These are phyloP conservation scores for Dissophora ornata DNA, from an alignment of 192 early-diverging fungal species.

Conservation along the genomic window DNA sequence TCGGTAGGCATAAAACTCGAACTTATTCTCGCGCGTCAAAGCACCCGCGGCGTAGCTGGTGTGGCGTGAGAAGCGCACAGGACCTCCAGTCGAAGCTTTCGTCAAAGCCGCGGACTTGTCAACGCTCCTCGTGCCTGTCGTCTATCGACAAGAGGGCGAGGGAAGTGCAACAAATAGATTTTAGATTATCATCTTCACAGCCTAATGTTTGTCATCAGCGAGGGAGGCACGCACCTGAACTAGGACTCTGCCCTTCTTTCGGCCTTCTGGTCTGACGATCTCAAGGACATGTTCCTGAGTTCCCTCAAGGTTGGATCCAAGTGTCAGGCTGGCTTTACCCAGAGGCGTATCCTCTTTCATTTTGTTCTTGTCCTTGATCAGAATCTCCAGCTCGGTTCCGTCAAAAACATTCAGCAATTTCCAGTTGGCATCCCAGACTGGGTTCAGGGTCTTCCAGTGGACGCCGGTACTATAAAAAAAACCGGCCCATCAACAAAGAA, in stretches of 20 bases:
- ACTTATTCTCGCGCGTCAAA: slow-evolving; percentile 34
- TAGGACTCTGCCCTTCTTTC: slow-evolving; percentile 14
- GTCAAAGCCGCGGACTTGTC: slow-evolving; percentile 13
- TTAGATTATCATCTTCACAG: too few species aligned
- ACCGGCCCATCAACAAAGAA: neutral
- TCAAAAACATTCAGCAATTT: slow-evolving; percentile 28
- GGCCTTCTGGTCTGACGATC: slow-evolving; percentile 21
- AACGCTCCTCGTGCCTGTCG: slow-evolving; percentile 11
- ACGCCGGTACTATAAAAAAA: slow-evolving; percentile 27
- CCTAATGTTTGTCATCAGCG: neutral
- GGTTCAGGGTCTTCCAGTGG: slow-evolving; percentile 43
- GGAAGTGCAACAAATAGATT: too few species aligned
- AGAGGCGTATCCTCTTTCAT: slow-evolving; percentile 49
- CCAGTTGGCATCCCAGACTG: slow-evolving; percentile 44
- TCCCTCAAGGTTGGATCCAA: slow-evolving; percentile 21
- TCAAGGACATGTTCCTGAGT: slow-evolving; percentile 32
- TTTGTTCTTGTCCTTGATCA: slow-evolving; percentile 46
- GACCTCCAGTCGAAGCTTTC: slow-evolving; percentile 26
- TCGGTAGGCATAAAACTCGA: slow-evolving; percentile 46
- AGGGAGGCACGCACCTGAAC: slow-evolving; percentile 29
- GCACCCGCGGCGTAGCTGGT: slow-evolving; percentile 53
- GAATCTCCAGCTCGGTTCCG: slow-evolving; percentile 15
- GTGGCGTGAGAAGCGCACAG: slow-evolving; percentile 42
- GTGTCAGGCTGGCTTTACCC: slow-evolving; percentile 11
- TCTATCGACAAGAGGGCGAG: slow-evolving; percentile 19